Conservation (phyloP, 2,329 filamentous ascomycete genomes). For the Ophiostoma novo-ulmi region DNA sequence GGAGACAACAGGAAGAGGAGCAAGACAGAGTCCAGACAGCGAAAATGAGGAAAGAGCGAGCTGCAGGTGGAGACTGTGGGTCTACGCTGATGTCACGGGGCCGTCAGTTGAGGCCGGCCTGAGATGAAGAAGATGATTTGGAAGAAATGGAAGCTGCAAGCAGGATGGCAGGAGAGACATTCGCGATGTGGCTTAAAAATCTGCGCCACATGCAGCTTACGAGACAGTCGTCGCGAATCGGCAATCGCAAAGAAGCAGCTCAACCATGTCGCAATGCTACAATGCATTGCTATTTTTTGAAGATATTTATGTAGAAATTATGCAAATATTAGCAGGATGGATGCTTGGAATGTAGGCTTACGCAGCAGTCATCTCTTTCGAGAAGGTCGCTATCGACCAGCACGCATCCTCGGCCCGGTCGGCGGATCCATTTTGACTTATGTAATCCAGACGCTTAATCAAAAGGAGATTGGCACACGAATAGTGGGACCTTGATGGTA, state of each 20-base stretch:
- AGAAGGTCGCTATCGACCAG: neutral
- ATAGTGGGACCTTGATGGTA: constrained; percentile 1
- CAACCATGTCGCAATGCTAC: neutral
- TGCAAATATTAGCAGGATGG: neutral
- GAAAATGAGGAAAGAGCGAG: neutral
- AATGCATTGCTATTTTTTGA: neutral
- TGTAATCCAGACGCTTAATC: neutral
- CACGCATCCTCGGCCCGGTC: constrained; percentile 8
- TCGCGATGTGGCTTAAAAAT: constrained; percentile 1
- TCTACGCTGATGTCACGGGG: constrained; percentile 23
- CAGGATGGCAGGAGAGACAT: neutral
- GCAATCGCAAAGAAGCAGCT: neutral
- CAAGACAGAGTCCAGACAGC: constrained; percentile 11
- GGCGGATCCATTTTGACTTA: neutral
- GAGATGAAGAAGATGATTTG: neutral
- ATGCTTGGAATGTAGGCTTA: constrained; percentile 4
- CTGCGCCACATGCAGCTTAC: neutral
- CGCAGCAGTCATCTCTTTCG: constrained; percentile 1
- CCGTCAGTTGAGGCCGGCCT: neutral
- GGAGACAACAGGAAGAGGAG: neutral
- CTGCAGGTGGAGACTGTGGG: constrained; percentile 18
- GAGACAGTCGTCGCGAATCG: neutral
- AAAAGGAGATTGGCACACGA: neutral
- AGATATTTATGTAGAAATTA: neutral
- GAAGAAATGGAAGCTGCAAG: neutral